Base-by-base conservation (phyloP, 345 rosid genomes). In the Salix koriyanagi region DNA sequence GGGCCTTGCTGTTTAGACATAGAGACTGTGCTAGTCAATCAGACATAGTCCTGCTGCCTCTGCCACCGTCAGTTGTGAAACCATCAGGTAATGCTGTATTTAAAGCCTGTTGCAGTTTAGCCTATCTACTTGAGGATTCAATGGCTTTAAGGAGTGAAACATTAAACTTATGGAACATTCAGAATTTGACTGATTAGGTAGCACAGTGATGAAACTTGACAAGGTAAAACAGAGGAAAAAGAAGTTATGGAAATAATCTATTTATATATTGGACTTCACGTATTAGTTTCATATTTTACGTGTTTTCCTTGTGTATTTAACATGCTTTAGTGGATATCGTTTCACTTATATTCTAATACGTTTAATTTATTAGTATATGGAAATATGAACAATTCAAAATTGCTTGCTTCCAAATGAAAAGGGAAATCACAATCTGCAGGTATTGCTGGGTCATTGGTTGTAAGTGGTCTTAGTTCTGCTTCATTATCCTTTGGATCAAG, bases 401-500 rank as follows among this genome's bases (percentile, higher is more conserved):
- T 64, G 7, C 56, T 42, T 50, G 9, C 9, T 75, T 64, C 56
- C 50, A 50, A 52, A 42, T 34, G 62, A 7, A 44, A 23, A 44
- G 42, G 65, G 60, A 30, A 50, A 13, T 2, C 42, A 39, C 4
- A 3, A 69, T 69, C 80, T 81, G 82, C 89, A 94, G 97, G 92
- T 81, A 86, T 87, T 2, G 84, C 74, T 21, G 90, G 91, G 28
- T 91, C 92, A 39, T 75, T 82, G 70, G 82, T 85, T 12, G 89
- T 91, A 81, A 90, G 96, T 67, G 91, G 90, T 75, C 85, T 82
- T 46, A 94, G 90, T 84, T 93, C 93, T 39, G 83, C 86, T 32
- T 92, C 98, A 10, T 67, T 91, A 78, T 95, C 99, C 41, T 90
- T 91, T 85, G 96, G 88, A 56, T 95, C 97, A 65, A 93, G 98